Percentiles rank a stretch among this genome's conserved stretches.
phyloP scores from a whole-genome alignment of 768 basidiomycete species.

The Hysterangium stoloniferum region DNA sequence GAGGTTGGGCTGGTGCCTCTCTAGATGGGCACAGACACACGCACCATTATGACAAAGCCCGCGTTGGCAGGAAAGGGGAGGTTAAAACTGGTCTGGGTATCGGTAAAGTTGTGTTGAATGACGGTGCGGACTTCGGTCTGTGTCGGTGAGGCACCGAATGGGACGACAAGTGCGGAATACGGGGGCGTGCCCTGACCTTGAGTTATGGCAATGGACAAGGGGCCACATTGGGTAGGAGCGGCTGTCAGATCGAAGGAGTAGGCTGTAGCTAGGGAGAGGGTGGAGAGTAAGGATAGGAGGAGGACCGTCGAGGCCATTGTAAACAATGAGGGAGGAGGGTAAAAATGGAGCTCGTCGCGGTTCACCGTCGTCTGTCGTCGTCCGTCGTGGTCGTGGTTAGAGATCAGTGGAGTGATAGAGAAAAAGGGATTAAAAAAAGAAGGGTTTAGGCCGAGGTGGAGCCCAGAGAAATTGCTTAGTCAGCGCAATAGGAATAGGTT shows the following conservation, averaged over 20 bases:
- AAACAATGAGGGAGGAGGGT: too few relatives aligned
- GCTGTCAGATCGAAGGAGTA: slow-evolving; percentile 37
- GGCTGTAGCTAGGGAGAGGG: slow-evolving; percentile 26
- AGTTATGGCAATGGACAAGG: slow-evolving; percentile 49
- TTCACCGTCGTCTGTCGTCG: too few relatives aligned
- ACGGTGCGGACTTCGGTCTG: slow-evolving; percentile 59
- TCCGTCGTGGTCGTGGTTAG: too few relatives aligned
- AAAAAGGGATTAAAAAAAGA: too few relatives aligned
- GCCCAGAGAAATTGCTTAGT: too few relatives aligned
- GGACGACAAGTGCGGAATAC: slow-evolving; percentile 59
- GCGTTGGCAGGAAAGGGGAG: slow-evolving; percentile 60
- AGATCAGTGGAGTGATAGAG: too few relatives aligned
- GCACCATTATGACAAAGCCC: slow-evolving; percentile 46
- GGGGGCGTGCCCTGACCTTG: slow-evolving; percentile 57
- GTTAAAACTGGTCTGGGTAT: slow-evolving; percentile 37
- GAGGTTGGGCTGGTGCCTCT: neutral
- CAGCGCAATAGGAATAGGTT: too few relatives aligned
- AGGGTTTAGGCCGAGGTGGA: too few relatives aligned
- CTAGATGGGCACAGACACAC: slow-evolving; percentile 6
- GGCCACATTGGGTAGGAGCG: slow-evolving; percentile 57
- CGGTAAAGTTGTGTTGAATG: slow-evolving; percentile 45
- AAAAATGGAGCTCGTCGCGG: too few relatives aligned
- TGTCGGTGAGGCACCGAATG: slow-evolving; percentile 56
- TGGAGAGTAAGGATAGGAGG: neutral
- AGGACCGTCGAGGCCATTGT: slow-evolving; percentile 1